Conservation (phyloP, 1,284 basidiomycete species). For the Ustilago nuda region DNA sequence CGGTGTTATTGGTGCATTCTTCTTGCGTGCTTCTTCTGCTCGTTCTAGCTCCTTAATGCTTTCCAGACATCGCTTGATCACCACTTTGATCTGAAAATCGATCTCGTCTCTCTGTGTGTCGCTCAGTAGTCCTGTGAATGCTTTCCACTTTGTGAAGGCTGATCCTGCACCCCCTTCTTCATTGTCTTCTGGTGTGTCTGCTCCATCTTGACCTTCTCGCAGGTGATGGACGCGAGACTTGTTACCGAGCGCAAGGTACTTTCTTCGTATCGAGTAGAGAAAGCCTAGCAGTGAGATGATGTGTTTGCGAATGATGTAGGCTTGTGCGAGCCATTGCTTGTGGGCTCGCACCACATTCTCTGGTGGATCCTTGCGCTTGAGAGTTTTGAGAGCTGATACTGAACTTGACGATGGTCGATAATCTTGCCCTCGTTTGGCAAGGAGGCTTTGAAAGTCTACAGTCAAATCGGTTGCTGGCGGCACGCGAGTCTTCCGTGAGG, state of each 20-base stretch:
- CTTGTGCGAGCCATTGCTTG: constrained; percentile 49
- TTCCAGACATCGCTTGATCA: constrained; percentile 83
- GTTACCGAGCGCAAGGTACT: constrained; percentile 48
- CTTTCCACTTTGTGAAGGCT: constrained; percentile 58
- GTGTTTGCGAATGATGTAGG: constrained; percentile 51
- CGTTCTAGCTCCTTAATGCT: constrained; percentile 85
- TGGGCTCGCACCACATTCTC: constrained; percentile 41
- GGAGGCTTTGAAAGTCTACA: constrained; percentile 33
- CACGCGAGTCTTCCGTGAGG: constrained; percentile 18
- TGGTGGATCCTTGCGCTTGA: constrained; percentile 41
- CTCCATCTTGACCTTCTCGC: constrained; percentile 21
- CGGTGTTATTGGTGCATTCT: constrained; percentile 48
- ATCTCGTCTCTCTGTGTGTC: constrained; percentile 91
- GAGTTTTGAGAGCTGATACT: constrained; percentile 17
- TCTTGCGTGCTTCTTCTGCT: constrained; percentile 75
- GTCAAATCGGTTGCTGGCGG: constrained; percentile 44
- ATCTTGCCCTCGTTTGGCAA: constrained; percentile 26
- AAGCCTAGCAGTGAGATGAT: constrained; percentile 53
- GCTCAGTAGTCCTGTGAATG: constrained; percentile 76
- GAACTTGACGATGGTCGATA: constrained; percentile 40
- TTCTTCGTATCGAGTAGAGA: constrained; percentile 52
- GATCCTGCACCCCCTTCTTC: constrained; percentile 19
- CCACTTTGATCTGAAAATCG: constrained; percentile 85
- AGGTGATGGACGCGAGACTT: constrained; percentile 29
- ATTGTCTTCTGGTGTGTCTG: constrained; percentile 25